phyloP scores from a whole-genome alignment of 805 yeast genomes.

The Starmerella vitae region DNA sequence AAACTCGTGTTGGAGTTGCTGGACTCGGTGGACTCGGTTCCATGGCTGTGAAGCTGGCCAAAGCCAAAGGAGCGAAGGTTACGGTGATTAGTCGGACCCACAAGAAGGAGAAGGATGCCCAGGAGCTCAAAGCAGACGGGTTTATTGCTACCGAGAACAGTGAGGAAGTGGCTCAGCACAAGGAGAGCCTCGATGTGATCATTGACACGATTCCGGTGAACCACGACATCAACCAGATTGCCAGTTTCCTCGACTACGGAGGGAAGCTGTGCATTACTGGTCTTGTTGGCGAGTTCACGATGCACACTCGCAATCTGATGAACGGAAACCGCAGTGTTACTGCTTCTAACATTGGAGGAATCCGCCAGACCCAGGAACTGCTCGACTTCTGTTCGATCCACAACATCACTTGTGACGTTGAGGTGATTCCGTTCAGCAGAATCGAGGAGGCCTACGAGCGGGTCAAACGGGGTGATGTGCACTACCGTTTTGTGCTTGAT shows the following conservation, averaged over 20 bases:
- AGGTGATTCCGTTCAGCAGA: slow-evolving; percentile 37
- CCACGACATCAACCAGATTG: slow-evolving; percentile 37
- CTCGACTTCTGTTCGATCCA: slow-evolving; percentile 49
- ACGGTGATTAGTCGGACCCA: slow-evolving; percentile 42
- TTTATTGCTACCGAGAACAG: slow-evolving; percentile 37
- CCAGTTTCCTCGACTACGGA: slow-evolving; percentile 41
- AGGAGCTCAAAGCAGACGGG: slow-evolving; percentile 42
- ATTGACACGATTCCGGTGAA: slow-evolving; percentile 40
- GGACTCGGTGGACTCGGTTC: slow-evolving; percentile 62
- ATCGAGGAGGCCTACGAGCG: slow-evolving; percentile 17
- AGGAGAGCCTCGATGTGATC: slow-evolving; percentile 36
- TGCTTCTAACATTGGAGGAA: slow-evolving; percentile 49
- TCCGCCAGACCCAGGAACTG: slow-evolving; percentile 53
- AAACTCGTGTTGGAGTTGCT: slow-evolving; percentile 43
- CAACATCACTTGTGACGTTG: slow-evolving; percentile 49
- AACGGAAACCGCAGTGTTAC: slow-evolving; percentile 29
- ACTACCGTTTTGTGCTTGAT: slow-evolving; percentile 20
- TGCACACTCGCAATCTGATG: slow-evolving; percentile 36
- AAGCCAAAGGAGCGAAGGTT: slow-evolving; percentile 51
- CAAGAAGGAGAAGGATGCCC: slow-evolving; percentile 39
- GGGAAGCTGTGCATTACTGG: slow-evolving; percentile 55
- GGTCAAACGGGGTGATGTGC: slow-evolving; percentile 14
- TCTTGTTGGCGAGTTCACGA: slow-evolving; percentile 36
- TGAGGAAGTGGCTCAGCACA: slow-evolving; percentile 27
- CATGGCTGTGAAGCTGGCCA: slow-evolving; percentile 46